These are phyloP conservation scores for Beta macrorhiza DNA, from an alignment of 179 eudicot species.

Conservation along the genomic window DNA sequence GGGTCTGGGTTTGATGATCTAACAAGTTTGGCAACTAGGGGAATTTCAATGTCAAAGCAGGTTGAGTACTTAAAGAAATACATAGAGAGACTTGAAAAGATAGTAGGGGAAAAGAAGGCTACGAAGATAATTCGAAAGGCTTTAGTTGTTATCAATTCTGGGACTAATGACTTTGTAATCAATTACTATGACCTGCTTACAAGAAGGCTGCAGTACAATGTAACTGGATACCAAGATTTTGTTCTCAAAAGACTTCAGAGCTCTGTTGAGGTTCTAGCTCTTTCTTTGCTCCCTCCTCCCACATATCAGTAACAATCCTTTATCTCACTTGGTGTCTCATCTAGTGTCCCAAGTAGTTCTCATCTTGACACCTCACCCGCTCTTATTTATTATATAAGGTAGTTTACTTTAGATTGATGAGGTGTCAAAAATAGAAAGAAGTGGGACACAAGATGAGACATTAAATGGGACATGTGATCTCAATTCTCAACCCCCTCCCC, in stretches of 20 bases:
- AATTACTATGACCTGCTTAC: conserved; percentile 42
- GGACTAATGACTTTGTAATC: conserved; percentile 48
- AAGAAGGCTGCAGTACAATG: conserved; percentile 30
- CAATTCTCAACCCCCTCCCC: no score
- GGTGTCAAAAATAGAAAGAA: no score
- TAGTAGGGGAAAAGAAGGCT: conserved; percentile 36
- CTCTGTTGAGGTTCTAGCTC: conserved; percentile 33
- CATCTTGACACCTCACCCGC: no score
- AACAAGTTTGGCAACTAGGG: conserved; percentile 30
- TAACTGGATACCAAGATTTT: conserved; percentile 43
- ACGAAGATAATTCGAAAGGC: conserved; percentile 29
- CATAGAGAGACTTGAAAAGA: conserved; percentile 28
- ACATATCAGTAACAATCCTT: no score
- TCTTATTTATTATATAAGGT: no score
- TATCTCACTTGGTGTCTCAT: no score
- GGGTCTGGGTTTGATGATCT: conserved; percentile 57
- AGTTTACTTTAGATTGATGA: no score
- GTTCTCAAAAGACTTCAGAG: conserved; percentile 35
- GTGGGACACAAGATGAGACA: no score
- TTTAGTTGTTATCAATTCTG: conserved; percentile 42
- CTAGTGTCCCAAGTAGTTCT: no score
- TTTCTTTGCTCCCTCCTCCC: conserved; percentile 1
- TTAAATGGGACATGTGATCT: no score
- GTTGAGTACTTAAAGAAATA: conserved; percentile 32
- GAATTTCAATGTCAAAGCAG: conserved; percentile 49